Conservation (phyloP, 768 basidiomycete genomes). For the Pulveroboletus frians region DNA sequence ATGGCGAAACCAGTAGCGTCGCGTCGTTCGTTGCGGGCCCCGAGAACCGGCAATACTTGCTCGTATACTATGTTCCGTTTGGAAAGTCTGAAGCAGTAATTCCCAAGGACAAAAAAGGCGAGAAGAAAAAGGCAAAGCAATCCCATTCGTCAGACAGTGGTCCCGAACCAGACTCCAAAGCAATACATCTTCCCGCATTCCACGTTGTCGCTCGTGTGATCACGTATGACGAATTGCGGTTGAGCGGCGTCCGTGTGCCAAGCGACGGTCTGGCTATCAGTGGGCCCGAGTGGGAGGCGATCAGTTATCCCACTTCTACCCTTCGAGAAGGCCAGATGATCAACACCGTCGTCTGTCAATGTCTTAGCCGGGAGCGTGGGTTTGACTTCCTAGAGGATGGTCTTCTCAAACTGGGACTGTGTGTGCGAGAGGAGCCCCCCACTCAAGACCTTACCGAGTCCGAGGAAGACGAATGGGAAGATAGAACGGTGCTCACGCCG, state of each 20-base stretch:
- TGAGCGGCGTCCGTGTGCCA: conserved; percentile 69
- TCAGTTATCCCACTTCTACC: conserved; percentile 31
- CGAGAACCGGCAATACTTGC: conserved; percentile 60
- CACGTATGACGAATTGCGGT: conserved; percentile 63
- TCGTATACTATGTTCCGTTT: conserved; percentile 75
- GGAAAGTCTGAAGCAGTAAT: conserved; percentile 1
- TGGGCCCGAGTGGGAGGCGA: conserved; percentile 51
- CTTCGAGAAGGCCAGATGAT: conserved; percentile 32
- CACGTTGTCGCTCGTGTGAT: conserved; percentile 72
- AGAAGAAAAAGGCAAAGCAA: conserved; percentile 31
- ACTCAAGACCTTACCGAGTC: conserved; percentile 21
- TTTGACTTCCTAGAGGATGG: conserved; percentile 81
- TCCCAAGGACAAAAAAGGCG: conserved; percentile 17
- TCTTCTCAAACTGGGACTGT: conserved; percentile 68
- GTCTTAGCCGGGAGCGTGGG: conserved; percentile 56
- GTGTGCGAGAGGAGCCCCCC: conserved; percentile 29
- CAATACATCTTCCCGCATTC: conserved; percentile 58
- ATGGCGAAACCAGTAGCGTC: conserved; percentile 17
- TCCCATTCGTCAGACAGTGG: conserved; percentile 27
- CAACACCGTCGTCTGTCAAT: conserved; percentile 53
- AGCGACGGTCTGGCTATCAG: conserved; percentile 64
- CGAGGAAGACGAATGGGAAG: conserved; percentile 41
- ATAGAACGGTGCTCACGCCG: conserved; percentile 38
- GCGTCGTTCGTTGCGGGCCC: conserved; percentile 38
- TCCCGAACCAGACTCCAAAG: conserved; percentile 35